Conservation (phyloP, 2,329 filamentous ascomycete genomes). For the Fusarium pseudoanthophilum region DNA sequence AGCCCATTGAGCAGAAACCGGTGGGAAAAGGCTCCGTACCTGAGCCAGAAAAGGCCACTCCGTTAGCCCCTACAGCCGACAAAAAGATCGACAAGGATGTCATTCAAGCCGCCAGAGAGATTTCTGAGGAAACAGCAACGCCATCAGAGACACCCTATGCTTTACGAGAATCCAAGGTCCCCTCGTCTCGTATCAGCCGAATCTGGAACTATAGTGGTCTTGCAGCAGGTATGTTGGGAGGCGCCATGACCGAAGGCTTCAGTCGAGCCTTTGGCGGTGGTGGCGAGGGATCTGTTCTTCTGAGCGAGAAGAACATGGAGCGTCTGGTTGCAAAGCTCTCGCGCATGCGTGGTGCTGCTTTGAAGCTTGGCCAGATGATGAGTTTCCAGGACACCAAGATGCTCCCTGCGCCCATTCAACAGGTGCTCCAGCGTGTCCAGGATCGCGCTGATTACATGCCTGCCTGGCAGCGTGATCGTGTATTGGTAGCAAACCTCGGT, state of each 20-base stretch:
- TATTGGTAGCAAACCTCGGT: conserved; percentile 82
- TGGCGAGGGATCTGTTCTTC: conserved; percentile 78
- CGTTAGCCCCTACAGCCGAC: neutral
- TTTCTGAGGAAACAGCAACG: conserved; percentile 28
- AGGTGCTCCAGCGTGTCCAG: conserved; percentile 92
- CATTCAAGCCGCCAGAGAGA: conserved; percentile 44
- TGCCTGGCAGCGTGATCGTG: conserved; percentile 87
- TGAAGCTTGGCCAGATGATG: conserved; percentile 98
- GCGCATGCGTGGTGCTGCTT: conserved; percentile 94
- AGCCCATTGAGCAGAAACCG: neutral
- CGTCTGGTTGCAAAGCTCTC: conserved; percentile 92
- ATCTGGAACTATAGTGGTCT: conserved; percentile 96
- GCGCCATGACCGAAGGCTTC: conserved; percentile 86
- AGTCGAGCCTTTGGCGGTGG: conserved; percentile 80
- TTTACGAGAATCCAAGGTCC: conserved; percentile 89
- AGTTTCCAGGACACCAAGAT: conserved; percentile 98
- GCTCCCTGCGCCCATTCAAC: conserved; percentile 86
- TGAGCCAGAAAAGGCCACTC: neutral
- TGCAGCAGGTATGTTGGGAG: conserved; percentile 94
- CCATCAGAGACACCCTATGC: conserved; percentile 62
- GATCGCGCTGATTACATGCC: conserved; percentile 99
- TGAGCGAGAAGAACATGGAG: conserved; percentile 92
- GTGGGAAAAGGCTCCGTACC: neutral
- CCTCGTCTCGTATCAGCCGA: conserved; percentile 84
- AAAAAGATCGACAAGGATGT: conserved; percentile 31